Percentiles rank a stretch among this genome's conserved stretches.
phyloP scores from a whole-genome alignment of 192 early-diverging fungal species.

The Entrophospora sp. region DNA sequence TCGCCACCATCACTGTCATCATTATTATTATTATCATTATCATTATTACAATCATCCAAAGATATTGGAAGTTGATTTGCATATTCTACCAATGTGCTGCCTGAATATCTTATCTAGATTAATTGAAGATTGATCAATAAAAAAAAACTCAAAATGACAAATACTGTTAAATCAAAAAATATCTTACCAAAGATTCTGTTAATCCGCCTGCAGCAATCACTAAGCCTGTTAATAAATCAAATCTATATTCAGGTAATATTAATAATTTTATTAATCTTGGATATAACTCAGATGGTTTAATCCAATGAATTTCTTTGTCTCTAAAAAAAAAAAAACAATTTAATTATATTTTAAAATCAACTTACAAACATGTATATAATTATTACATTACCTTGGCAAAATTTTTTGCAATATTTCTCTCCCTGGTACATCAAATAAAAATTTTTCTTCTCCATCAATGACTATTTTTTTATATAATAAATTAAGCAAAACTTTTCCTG shows the following conservation, averaged over 20 bases:
- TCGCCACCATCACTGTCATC: no score
- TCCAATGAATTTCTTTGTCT: constrained; percentile 48
- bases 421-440: constrained; percentile 14
- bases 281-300: constrained; percentile 53
- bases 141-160: no score
- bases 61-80: constrained; percentile 34
- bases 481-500: constrained; percentile 52
- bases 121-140: no score
- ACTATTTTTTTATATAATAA: constrained; percentile 30
- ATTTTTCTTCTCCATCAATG: constrained; percentile 13
- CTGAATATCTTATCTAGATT: constrained; percentile 64
- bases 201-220: constrained; percentile 72
- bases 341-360: constrained; percentile 10
- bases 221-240: constrained; percentile 55
- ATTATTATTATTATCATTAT: no score
- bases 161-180: neutral
- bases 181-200: constrained; percentile 67
- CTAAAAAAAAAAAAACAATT: constrained; percentile 16
- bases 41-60: no score
- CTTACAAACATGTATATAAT: neutral
- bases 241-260: constrained; percentile 42
- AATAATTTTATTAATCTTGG: constrained; percentile 50
- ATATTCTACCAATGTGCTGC: constrained; percentile 53
- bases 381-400: constrained; percentile 19
- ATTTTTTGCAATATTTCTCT: constrained; percentile 20